Base-by-base conservation (phyloP, 2,329 filamentous ascomycete species). In the Neonectria sp. region DNA sequence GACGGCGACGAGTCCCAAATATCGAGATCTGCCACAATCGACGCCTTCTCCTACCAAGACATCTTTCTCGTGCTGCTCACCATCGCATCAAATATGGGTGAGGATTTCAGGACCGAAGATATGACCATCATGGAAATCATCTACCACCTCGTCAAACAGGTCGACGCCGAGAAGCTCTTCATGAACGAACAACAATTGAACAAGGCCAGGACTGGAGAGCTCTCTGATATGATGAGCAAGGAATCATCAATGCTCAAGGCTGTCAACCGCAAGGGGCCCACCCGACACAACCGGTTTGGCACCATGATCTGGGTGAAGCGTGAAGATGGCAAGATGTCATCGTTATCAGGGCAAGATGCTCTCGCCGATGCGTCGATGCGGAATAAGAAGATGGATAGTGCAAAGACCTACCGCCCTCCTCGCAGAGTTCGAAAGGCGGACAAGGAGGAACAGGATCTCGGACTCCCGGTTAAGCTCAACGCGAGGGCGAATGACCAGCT, bases 271-370 rank as follows among this genome's bases (percentile, higher is more conserved):
- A 91, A 91, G 76, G 93, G 93, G 3, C 93, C 95, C 0, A 95
- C 94, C 3, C 87, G 96, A 55, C 96, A 99, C 80, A 97, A 95
- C 73, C 90, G 96, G 37, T 99, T 98, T 76, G 96, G 96, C 3
- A 97, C 95, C 12, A 98, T 98, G 93, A 91, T 98, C 37, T 98
- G 95, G 95, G 90, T 99, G 43, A 94, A 97, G 82, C 87, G 95
- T 63, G 93, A 95, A 55, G 92, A 95, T 73, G 91, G 92, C 57
- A 95, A 95, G 76, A 89, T 96, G 74, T 92, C 93, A 0, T 95
- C 95, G 0, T 88, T 99, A 2, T 95, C 95, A 0, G 96, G 96
- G 1, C 95, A 98, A 78, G 92, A 95, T 73, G 93, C 93, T 5
- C 88, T 99, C 51, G 88, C 90, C 3, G 91, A 94, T 74, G 88